phyloP scores from a whole-genome alignment of 768 basidiomycete species.

The Tulasnella sp. region DNA sequence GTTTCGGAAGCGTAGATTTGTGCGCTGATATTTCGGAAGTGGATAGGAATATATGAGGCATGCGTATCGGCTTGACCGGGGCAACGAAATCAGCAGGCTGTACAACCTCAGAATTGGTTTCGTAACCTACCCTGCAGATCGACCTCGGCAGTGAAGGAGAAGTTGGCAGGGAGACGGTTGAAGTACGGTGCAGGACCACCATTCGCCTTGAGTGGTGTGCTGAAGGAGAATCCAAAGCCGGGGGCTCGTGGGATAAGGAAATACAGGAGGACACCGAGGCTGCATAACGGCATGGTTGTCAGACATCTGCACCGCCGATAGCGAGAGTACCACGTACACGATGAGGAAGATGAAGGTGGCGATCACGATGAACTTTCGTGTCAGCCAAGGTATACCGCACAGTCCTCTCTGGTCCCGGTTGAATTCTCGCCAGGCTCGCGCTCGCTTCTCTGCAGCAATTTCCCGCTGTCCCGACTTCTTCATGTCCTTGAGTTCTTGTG shows the following conservation, averaged over 20 bases:
- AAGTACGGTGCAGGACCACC: conserved; percentile 35
- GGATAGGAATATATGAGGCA: conserved; percentile 63
- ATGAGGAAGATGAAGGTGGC: conserved; percentile 45
- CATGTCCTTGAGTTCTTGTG: conserved; percentile 63
- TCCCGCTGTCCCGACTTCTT: conserved; percentile 59
- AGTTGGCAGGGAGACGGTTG: conserved; percentile 72
- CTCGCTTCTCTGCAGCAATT: conserved; percentile 33
- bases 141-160: conserved; percentile 70
- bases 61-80: conserved; percentile 45
- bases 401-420: conserved; percentile 66
- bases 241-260: conserved; percentile 81
- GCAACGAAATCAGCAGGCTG: not conserved
- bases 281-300: conserved; percentile 19
- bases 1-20: conserved; percentile 59
- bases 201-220: conserved; percentile 41
- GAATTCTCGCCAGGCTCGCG: conserved; percentile 48
- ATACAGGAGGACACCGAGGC: conserved; percentile 56
- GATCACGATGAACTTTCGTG: conserved; percentile 50
- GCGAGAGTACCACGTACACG: conserved; percentile 41
- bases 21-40: conserved; percentile 54
- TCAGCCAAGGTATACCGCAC: conserved; percentile 63
- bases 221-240: conserved; percentile 45
- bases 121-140: conserved; percentile 41
- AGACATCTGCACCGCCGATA: not conserved
- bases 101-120: not conserved